phyloP scores from a whole-genome alignment of 225 moss, liverwort and hornwort species.

The Bryoerythrophyllum caledonicum region DNA sequence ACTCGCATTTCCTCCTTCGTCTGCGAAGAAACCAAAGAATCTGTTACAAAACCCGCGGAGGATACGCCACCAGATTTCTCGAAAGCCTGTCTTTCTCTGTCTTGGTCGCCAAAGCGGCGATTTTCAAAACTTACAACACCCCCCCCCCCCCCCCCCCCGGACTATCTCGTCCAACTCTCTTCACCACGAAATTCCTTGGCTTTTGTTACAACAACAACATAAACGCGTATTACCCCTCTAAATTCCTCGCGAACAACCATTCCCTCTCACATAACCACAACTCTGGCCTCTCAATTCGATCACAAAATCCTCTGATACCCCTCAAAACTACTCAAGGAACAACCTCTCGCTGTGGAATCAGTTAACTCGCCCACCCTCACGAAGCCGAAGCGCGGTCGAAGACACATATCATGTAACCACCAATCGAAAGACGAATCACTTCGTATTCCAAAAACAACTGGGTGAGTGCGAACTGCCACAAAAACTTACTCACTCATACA shows the following conservation, averaged over 20 bases:
- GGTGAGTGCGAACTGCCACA: neutral
- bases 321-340: too few relatives aligned
- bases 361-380: neutral
- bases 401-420: too few relatives aligned
- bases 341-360: too few relatives aligned
- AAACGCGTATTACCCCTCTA: neutral
- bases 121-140: neutral
- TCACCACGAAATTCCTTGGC: neutral
- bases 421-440: neutral
- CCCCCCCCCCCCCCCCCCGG: too few relatives aligned
- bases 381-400: neutral
- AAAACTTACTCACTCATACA: too few relatives aligned
- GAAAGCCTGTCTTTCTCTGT: too few relatives aligned
- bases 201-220: neutral
- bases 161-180: neutral
- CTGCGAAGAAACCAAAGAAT: neutral
- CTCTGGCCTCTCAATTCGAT: too few relatives aligned
- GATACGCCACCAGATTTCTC: neutral
- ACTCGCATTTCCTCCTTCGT: neutral
- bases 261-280: neutral
- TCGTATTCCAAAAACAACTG: neutral
- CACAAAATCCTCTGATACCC: too few relatives aligned
- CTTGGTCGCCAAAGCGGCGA: neutral
- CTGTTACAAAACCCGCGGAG: neutral
- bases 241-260: neutral